Conservation (phyloP, 306 rosid species). For the Hippophae tibetana region DNA sequence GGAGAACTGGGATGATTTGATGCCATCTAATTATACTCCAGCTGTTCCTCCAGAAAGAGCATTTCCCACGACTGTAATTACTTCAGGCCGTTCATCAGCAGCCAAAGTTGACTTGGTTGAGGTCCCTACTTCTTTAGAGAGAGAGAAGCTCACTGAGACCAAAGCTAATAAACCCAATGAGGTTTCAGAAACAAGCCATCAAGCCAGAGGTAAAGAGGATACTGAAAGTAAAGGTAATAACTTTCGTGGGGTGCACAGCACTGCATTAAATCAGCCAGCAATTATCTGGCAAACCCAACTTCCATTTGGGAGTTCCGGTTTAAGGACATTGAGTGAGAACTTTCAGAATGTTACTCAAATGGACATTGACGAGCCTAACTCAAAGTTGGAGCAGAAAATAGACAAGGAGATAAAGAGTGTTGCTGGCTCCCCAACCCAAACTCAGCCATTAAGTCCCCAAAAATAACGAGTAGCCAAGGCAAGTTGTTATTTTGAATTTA, state of each 20-base stretch:
- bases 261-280: constrained; percentile 33
- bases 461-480: constrained; percentile 4
- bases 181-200: constrained; percentile 38
- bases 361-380: constrained; percentile 36
- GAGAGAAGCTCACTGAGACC: constrained; percentile 50
- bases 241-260: constrained; percentile 22
- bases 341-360: constrained; percentile 31
- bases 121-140: constrained; percentile 32
- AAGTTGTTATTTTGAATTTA: no score
- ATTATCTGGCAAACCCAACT: constrained; percentile 49
- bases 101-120: constrained; percentile 53
- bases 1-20: constrained; percentile 98
- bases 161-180: constrained; percentile 43
- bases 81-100: constrained; percentile 66
- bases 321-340: constrained; percentile 17
- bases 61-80: constrained; percentile 76
- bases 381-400: constrained; percentile 36
- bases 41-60: constrained; percentile 99
- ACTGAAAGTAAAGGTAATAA: constrained; percentile 37
- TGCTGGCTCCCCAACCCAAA: constrained; percentile 23
- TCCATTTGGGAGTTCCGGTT: constrained; percentile 31
- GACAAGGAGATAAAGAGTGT: constrained; percentile 29
- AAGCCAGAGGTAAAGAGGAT: constrained; percentile 42
- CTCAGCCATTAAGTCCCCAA: constrained; percentile 34
- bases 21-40: constrained; percentile 87